phyloP scores from a whole-genome alignment of 495 filamentous ascomycete species.

The Hypomontagnella monticulosa region DNA sequence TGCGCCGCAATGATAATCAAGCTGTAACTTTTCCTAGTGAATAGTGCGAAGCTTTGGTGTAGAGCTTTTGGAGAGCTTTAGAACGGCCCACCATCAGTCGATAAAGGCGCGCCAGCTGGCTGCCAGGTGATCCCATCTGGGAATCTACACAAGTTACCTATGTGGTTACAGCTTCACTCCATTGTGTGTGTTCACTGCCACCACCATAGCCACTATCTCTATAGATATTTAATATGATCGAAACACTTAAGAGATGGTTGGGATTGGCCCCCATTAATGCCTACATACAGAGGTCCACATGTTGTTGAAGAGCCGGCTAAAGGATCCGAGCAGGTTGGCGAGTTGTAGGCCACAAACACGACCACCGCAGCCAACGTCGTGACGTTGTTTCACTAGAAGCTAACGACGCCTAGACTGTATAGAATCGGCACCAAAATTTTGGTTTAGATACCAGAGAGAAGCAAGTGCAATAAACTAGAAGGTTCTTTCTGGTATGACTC shows the following conservation, averaged over 20 bases:
- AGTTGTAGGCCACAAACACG: neutral
- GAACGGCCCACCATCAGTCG: slow-evolving; percentile 34
- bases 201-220: too few species aligned
- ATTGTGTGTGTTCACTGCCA: too few species aligned
- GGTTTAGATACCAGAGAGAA: too few species aligned
- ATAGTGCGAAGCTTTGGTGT: slow-evolving; percentile 7
- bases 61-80: slow-evolving; percentile 2
- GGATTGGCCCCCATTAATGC: too few species aligned
- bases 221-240: too few species aligned
- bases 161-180: too few species aligned
- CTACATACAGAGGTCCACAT: too few species aligned
- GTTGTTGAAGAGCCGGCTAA: neutral
- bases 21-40: slow-evolving; percentile 1
- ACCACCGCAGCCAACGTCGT: slow-evolving; percentile 1
- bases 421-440: neutral
- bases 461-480: too few species aligned
- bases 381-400: neutral
- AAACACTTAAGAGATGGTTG: too few species aligned
- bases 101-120: slow-evolving; percentile 1
- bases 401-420: neutral
- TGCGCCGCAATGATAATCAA: slow-evolving; percentile 25
- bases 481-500: too few species aligned
- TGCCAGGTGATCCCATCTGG: neutral
- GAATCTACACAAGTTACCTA: neutral
- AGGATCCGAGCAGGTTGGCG: neutral